phyloP scores from a whole-genome alignment of 768 basidiomycete genomes.

The Lactifluus volemus region DNA sequence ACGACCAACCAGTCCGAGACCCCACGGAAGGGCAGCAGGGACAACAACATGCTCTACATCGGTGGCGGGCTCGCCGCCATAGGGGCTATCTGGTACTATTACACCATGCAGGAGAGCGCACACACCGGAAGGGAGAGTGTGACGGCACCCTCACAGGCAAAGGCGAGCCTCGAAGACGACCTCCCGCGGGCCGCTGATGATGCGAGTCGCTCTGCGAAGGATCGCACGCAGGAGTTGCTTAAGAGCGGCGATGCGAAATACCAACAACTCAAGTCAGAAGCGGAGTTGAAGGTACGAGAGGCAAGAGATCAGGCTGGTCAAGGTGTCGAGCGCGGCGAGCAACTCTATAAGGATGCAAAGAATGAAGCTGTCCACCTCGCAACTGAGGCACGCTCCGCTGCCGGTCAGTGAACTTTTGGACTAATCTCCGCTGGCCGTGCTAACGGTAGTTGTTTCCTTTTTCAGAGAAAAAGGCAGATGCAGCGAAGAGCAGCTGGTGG shows the following conservation, averaged over 20 bases:
- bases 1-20: too few relatives aligned
- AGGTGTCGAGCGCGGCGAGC: conserved; percentile 7
- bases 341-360: conserved; percentile 1
- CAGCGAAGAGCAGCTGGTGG: conserved; percentile 9
- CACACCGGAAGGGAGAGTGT: not conserved
- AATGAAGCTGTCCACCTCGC: not conserved
- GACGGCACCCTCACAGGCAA: not conserved
- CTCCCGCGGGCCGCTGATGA: not conserved
- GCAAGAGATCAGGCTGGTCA: not conserved
- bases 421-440: too few relatives aligned
- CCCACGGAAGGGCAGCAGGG: too few relatives aligned
- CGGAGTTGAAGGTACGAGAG: not conserved
- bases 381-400: not conserved
- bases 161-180: not conserved
- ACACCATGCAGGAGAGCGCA: not conserved
- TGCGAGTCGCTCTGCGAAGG: not conserved
- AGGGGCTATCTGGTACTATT: conserved; percentile 17
- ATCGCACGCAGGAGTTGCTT: not conserved
- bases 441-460: not conserved
- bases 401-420: not conserved
- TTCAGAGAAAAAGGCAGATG: conserved; percentile 6
- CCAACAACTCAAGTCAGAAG: conserved; percentile 3
- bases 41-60: too few relatives aligned
- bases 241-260: not conserved
- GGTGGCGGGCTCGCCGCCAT: too few relatives aligned